Base-by-base conservation (phyloP, 192 early-diverging fungal species). In the Podila epicladia region DNA sequence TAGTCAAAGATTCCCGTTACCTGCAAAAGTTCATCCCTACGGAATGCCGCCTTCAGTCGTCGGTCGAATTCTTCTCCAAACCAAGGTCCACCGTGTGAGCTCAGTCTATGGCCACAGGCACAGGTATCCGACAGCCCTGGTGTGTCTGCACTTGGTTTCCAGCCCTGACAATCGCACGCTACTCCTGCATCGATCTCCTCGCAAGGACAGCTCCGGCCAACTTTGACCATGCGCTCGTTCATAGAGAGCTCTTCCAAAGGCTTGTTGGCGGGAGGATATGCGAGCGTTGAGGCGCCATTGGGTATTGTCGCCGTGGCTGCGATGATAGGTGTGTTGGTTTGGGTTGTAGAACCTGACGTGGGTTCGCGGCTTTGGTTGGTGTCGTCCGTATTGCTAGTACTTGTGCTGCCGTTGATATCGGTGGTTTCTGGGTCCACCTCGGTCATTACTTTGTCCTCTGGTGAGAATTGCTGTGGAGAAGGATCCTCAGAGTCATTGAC, bases 201-300 rank as follows among this genome's bases (percentile, higher is more conserved):
- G 45, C 88, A 89, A 0, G 87, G 75, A 48, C 85, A 75, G 50
- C 86, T 78, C 29, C 85, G 76, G 13, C 79, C 88, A 58, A 89
- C 78, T 49, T 86, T 86, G 37, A 86, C 41, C 50, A 86, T 72
- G 49, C 86, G 85, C 61, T 88, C 87, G 37, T 74, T 67, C 63
- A 80, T 62, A 2, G 82, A 68, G 6, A 84, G 62, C 17, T 64
- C 58, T 17, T 78, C 69, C 20, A 82, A 24, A 2, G 72, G 26
- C 48, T 82, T 87, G 20, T 69, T 64, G 33, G 75, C 74, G 31
- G 87, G 80, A 37, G 83, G 85, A 28, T 84, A 86, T 26, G 22
- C 53, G 53, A 55, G 20, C n/a, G 6, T 24, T 55, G 24, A 55
- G 24, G 53, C 24, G 53, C 24, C 53, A 26, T 55, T 55, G 53